Base-by-base conservation (phyloP, 2,329 filamentous ascomycete species). In the Thielaviopsis populi region DNA sequence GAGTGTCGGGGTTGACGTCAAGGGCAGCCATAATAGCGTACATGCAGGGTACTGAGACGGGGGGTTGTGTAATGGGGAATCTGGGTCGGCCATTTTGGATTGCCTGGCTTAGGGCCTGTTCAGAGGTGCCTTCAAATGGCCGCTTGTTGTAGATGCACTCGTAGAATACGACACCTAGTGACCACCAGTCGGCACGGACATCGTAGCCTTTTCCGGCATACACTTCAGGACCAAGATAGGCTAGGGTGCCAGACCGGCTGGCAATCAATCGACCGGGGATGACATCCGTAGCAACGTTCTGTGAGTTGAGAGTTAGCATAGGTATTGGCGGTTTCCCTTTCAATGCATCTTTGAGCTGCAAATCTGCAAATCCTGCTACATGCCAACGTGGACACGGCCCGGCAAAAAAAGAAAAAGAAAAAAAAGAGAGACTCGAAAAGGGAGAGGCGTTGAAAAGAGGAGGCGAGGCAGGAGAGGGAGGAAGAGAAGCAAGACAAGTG, bases 61-160 rank as follows among this genome's bases (percentile, higher is more conserved):
- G 88, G 3, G 94, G 94, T 69, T 87, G 88, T 2, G 94, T 99
- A 68, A 95, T 84, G n/a, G 89, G 92, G 72, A 89, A 97, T 70
- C 88, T 90, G 2, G 91, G 91, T 67, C 84, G 85, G 13, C 86
- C 89, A 70, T 85, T 88, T 69, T 87, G 83, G 70, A 99, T 95
- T 68, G 89, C 84, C 67, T 85, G 83, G 69, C 87, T 87, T 59
- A 99, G 78, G 6, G 84, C 83, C 63, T 89, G 85, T 72, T 96
- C 91, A 59, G 85, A 91, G 69, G 86, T 89, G 62, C 90, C 92
- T 71, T 96, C 91, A 68, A 97, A 99, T 24, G 94, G 94, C 70
- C 94, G 84, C 89, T 95, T 97, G 77, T 95, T 96, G 77, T 97
- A 99, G 68, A 99, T 96, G 80, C 94, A 97, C 74, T 99, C 94